Conservation (phyloP, 2,329 filamentous ascomycete genomes). For the Macrophomina pseudophaseolina region DNA sequence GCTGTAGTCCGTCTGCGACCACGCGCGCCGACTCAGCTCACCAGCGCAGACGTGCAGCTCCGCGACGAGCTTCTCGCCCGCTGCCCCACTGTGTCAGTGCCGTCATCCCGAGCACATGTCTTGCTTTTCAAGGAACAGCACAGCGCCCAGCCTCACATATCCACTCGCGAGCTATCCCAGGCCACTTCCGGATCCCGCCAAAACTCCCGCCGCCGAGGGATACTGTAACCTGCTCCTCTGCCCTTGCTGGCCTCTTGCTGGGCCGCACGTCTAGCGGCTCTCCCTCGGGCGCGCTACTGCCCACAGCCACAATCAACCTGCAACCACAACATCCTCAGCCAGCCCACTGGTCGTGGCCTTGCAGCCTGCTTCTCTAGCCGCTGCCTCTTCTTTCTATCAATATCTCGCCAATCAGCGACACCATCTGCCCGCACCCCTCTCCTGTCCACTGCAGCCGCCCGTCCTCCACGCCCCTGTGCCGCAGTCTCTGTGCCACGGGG, state of each 20-base stretch:
- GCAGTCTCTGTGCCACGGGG: background rate
- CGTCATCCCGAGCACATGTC: conserved; percentile 3
- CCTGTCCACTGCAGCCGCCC: background rate
- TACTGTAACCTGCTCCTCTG: background rate
- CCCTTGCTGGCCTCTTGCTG: background rate
- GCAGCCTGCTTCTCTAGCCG: background rate
- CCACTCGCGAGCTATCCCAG: background rate
- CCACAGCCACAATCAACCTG: conserved; percentile 6
- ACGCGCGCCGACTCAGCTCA: background rate
- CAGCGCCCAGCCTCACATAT: conserved; percentile 12
- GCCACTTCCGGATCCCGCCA: conserved; percentile 7
- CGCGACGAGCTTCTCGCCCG: conserved; percentile 4
- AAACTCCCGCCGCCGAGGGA: background rate
- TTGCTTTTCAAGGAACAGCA: conserved; percentile 15
- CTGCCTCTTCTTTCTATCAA: background rate
- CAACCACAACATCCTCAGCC: background rate
- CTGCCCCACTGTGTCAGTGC: conserved; percentile 12
- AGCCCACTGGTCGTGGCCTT: background rate
- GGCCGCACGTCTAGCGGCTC: background rate
- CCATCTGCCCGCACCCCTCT: background rate
- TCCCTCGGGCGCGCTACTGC: background rate
- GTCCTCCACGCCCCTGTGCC: background rate
- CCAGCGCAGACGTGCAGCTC: background rate
- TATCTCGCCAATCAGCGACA: conserved; percentile 1
- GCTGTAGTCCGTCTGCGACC: background rate